Conservation (phyloP, 345 rosid species). For the Citrus unshiu region DNA sequence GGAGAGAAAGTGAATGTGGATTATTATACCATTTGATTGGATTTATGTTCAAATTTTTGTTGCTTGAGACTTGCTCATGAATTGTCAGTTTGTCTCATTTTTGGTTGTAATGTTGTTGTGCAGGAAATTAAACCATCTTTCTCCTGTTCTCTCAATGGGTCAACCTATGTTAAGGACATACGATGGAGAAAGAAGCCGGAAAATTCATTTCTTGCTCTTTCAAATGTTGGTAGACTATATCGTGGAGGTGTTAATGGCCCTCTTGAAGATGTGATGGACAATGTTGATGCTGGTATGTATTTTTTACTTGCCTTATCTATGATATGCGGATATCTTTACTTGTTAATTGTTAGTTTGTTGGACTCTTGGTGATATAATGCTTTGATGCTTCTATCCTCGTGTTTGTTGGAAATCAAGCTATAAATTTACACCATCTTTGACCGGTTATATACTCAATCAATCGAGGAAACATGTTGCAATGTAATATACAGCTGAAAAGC, state of each 20-base stretch:
- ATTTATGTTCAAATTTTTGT: neutral
- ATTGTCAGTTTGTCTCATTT: neutral
- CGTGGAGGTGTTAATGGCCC: slow-evolving; percentile 46
- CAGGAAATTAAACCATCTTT: slow-evolving; percentile 55
- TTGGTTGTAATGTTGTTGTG: neutral
- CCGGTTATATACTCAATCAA: neutral
- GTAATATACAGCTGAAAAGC: neutral
- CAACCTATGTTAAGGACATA: slow-evolving; percentile 63
- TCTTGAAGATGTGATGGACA: slow-evolving; percentile 51
- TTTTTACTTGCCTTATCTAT: neutral
- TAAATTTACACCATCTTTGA: neutral
- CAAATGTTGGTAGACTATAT: slow-evolving; percentile 53
- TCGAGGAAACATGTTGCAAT: neutral
- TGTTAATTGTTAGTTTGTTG: neutral
- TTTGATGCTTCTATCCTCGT: neutral
- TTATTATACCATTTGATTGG: neutral
- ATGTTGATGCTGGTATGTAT: slow-evolving; percentile 77
- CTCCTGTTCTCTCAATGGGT: slow-evolving; percentile 46
- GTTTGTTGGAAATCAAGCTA: neutral
- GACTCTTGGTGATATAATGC: neutral
- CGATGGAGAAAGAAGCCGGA: slow-evolving; percentile 59
- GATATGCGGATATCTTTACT: neutral
- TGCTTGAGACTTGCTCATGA: neutral
- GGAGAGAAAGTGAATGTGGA: neutral
- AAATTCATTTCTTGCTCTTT: slow-evolving; percentile 60